These are phyloP conservation scores for Prunus armeniaca DNA, from an alignment of 306 rosid species.

Conservation along the genomic window DNA sequence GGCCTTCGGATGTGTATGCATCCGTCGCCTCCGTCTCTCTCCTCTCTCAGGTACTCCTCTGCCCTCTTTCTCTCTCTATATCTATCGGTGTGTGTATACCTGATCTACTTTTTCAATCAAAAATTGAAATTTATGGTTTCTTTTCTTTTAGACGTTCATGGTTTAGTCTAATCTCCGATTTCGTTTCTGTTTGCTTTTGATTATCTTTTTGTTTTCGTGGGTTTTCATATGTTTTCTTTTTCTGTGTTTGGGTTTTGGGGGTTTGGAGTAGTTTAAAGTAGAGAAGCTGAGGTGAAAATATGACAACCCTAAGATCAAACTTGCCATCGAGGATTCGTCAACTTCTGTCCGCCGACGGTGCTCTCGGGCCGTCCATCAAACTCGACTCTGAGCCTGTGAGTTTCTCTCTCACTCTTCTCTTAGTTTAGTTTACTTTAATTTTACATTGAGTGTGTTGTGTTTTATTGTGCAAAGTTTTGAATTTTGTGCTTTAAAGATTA, in stretches of 20 bases:
- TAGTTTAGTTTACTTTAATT: neutral
- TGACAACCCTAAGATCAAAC: slow-evolving; percentile 85
- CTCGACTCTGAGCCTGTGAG: slow-evolving; percentile 90
- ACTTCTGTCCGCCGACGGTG: slow-evolving; percentile 78
- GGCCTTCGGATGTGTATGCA: slow-evolving; percentile 59
- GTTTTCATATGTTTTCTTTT: neutral
- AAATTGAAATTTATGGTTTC: neutral
- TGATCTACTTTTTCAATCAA: slow-evolving; percentile 23
- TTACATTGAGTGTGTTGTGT: neutral
- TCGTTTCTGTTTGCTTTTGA: slow-evolving; percentile 16
- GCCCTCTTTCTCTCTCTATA: neutral
- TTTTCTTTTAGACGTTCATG: slow-evolving; percentile 11
- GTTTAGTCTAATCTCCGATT: slow-evolving; percentile 24
- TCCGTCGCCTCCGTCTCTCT: slow-evolving; percentile 40
- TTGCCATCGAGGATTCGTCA: slow-evolving; percentile 97
- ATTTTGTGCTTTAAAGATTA: neutral
- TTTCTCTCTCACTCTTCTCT: neutral
- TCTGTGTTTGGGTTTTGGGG: slow-evolving; percentile 4
- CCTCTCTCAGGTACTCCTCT: slow-evolving; percentile 51
- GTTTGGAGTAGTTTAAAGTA: slow-evolving; percentile 49
- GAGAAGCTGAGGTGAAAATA: slow-evolving; percentile 66
- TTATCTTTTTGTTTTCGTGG: neutral
- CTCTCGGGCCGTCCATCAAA: slow-evolving; percentile 78
- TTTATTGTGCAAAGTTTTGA: neutral
- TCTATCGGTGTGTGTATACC: slow-evolving; percentile 1